Percentiles rank a stretch among this genome's conserved stretches.
Conservation (phyloP, 2,329 filamentous ascomycete species). For the Plectosphaerella plurivora region DNA sequence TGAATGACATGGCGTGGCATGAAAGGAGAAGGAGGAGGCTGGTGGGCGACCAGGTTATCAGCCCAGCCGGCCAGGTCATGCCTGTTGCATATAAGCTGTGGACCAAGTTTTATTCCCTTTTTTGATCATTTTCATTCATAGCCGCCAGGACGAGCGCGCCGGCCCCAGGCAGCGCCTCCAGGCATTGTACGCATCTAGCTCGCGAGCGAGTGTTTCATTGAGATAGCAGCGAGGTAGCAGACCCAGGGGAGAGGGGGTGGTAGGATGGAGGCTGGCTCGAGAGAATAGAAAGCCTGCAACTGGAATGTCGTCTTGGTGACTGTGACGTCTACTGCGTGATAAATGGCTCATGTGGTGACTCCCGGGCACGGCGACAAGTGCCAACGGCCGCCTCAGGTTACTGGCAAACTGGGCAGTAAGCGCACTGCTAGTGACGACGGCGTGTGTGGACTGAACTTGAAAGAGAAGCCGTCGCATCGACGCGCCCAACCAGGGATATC, state of each 20-base stretch:
- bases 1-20: background rate
- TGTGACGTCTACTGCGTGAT: too few species aligned
- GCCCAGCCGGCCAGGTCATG: background rate
- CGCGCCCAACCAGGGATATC: too few species aligned
- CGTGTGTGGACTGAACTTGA: too few species aligned
- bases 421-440: background rate
- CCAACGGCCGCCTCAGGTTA: too few species aligned
- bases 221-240: background rate
- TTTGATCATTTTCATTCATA: background rate
- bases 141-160: background rate
- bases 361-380: too few species aligned
- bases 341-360: too few species aligned
- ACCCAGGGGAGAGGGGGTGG: too few species aligned
- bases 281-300: background rate
- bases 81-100: conserved; percentile 1
- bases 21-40: background rate
- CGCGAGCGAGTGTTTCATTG: conserved; percentile 1
- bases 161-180: background rate
- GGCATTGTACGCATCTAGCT: background rate
- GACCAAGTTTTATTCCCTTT: background rate
- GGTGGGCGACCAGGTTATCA: background rate
- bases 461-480: too few species aligned
- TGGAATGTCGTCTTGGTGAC: background rate
- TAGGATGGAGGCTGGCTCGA: background rate
- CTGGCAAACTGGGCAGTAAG: too few species aligned